A percentile compares a stretch with the other conserved stretches of the same genome.
Evolutionary conservation across 2,329 filamentous ascomycete species (phyloP).

Genomic region (Cordyceps militaris): DNA sequence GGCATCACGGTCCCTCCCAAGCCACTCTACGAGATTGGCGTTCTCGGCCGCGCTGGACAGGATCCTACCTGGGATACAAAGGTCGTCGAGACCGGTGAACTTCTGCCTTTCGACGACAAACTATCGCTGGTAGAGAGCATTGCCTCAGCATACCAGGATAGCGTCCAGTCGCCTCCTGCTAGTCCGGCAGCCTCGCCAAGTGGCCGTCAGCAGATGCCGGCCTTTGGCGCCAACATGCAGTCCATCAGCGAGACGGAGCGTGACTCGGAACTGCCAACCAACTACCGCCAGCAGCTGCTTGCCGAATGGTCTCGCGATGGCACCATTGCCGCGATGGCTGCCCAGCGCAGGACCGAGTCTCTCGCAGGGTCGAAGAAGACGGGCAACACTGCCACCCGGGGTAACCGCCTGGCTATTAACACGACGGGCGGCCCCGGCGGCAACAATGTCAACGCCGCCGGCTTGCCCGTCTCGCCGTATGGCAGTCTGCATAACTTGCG

Average conservation of each 20-base stretch:
- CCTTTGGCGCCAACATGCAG: constrained; percentile 45
- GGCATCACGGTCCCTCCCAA: constrained; percentile 65
- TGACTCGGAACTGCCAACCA: constrained; percentile 54
- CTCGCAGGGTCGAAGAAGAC: constrained; percentile 67
- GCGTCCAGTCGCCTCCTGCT: constrained; percentile 53
- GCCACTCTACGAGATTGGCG: constrained; percentile 53
- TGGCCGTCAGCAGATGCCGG: constrained; percentile 49
- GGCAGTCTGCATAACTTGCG: constrained; percentile 45
- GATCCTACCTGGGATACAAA: constrained; percentile 42
- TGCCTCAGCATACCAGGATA: constrained; percentile 60
- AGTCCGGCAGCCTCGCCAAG: constrained; percentile 66
- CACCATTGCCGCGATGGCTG: constrained; percentile 61
- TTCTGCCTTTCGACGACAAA: constrained; percentile 71
- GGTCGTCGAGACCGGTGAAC: constrained; percentile 53
- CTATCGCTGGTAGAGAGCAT: constrained; percentile 67
- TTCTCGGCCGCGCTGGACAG: constrained; percentile 38
- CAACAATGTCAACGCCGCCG: constrained; percentile 29
- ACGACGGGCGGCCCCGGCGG: constrained; percentile 26
- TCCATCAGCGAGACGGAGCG: constrained; percentile 30
- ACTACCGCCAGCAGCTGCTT: constrained; percentile 68
- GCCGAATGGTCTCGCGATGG: constrained; percentile 72
- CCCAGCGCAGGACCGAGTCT: constrained; percentile 64
- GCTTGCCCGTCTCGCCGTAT: constrained; percentile 38
- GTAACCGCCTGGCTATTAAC: constrained; percentile 53
- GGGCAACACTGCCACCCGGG: constrained; percentile 47